These are phyloP conservation scores for Caryopteris hybrid DNA, from an alignment of 305 asterid species.

Conservation along the genomic window DNA sequence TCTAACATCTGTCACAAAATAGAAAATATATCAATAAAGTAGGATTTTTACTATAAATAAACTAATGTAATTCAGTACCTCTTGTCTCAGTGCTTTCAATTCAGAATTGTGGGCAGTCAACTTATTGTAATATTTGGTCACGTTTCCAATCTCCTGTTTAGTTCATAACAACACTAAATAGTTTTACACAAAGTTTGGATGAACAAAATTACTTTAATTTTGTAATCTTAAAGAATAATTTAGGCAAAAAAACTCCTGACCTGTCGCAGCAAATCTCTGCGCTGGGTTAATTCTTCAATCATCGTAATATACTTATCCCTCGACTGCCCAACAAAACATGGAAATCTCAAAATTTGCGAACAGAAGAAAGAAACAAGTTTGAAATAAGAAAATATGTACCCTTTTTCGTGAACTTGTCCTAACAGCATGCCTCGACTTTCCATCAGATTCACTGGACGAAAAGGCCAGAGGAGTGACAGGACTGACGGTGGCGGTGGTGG, in stretches of 20 bases:
- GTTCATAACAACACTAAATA: no score
- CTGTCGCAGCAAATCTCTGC: constrained; percentile 35
- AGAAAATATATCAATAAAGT: no score
- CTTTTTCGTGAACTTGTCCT: constrained; percentile 13
- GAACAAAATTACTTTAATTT: no score
- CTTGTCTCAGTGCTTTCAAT: no score
- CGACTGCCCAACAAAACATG: no score
- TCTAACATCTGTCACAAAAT: no score
- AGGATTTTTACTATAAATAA: no score
- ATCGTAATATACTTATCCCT: constrained; percentile 23
- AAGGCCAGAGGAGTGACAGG: constrained; percentile 53
- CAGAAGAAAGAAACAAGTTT: no score
- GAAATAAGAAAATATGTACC: constrained; percentile 23
- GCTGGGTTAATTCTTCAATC: constrained; percentile 33
- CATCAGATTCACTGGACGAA: constrained; percentile 37
- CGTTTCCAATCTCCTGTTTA: constrained; percentile 48
- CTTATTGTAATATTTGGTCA: no score
- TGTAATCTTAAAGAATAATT: no score
- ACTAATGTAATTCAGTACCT: constrained; percentile 21
- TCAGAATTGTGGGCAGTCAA: constrained; percentile 32
- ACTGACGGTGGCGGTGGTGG: constrained; percentile 33
- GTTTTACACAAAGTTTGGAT: no score
- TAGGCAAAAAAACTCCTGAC: constrained; percentile 27
- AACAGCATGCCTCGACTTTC: constrained; percentile 13
- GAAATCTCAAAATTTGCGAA: no score